Percentiles rank a stretch among this genome's conserved stretches.
These are phyloP conservation scores for Penicillium sp. DNA, from an alignment of 2,329 filamentous ascomycete species.

Conservation along the genomic window DNA sequence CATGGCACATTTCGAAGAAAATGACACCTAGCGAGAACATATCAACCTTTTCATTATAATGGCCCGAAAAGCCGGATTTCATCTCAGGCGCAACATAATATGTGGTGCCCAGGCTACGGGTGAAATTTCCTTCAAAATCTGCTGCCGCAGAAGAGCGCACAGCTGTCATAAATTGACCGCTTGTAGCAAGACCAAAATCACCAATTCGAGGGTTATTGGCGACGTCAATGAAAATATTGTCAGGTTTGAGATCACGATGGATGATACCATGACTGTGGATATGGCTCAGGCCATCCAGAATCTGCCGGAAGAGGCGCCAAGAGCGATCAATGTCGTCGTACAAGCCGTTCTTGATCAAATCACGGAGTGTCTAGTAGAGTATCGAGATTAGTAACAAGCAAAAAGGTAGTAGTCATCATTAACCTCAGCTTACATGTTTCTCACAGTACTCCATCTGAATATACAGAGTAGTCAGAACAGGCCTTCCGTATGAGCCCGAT, in stretches of 20 bases:
- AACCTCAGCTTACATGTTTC: constrained; percentile 64
- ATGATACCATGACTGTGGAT: constrained; percentile 92
- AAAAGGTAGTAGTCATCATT: too few relatives aligned
- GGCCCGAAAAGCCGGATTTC: constrained; percentile 71
- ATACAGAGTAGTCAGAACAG: constrained; percentile 77
- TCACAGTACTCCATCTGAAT: constrained; percentile 99
- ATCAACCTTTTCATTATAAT: constrained; percentile 93
- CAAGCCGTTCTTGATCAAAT: constrained; percentile 78
- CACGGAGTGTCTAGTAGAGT: constrained; percentile 70
- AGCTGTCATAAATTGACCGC: constrained; percentile 64
- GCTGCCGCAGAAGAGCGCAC: constrained; percentile 41
- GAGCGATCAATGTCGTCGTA: constrained; percentile 75
- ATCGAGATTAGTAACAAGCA: constrained; percentile 17
- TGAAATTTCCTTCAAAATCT: constrained; percentile 46
- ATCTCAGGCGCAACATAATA: constrained; percentile 95
- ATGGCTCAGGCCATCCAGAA: constrained; percentile 85
- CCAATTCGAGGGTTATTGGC: constrained; percentile 92
- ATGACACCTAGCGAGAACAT: constrained; percentile 98
- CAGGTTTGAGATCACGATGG: constrained; percentile 93
- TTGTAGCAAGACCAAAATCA: constrained; percentile 93
- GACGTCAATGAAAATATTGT: constrained; percentile 95
- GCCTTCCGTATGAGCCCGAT: constrained; percentile 55
- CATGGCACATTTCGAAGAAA: constrained; percentile 93
- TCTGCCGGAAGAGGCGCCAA: constrained; percentile 89
- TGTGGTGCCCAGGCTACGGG: constrained; percentile 71